Base-by-base conservation (phyloP, 805 yeast genomes). In the Nakazawaea pomicola region DNA sequence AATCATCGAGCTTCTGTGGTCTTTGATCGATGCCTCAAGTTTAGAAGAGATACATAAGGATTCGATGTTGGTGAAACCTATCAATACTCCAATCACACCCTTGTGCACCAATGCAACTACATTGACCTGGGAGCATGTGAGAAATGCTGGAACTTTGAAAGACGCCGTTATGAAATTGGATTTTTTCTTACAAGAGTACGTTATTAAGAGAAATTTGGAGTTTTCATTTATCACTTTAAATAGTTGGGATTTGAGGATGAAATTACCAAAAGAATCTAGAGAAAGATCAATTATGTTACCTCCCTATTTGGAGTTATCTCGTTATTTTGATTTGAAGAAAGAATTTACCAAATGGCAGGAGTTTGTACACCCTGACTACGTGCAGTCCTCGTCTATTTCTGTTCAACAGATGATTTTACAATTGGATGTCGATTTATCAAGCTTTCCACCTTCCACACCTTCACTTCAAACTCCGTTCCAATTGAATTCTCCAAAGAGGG, bases 201-300 rank as follows among this genome's bases (percentile, higher is more conserved):
- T 75, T 24, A 56, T 69, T 10, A 50, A 65, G 24, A 58, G 65
- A 29, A 64, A 65, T 9, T 57, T 60, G 36, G 80, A 78, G 29
- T 81, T 85, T 56, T 67, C 79, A 3, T 76, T 88, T 49, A 80
- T 88, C 36, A 72, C 88, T 1, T 66, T 77, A 46, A 77, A 78
- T 53, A 64, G 74, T 12, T 79, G 83, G 81, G 81, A 81, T 52
- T 64, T 89, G 36, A 71, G 89, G 45, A 90, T 90, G 36, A 83
- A 81, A 53, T 62, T 90, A 27, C 83, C 84, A 10, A 71, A 95
- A 36, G 95, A 88, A 57, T 86, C 95, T 6, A 68, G 87, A 30
- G 95, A 86, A 55, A 78, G 83, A 55, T 72, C 76, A 9, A 79
- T 83, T 43, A 72, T 69, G 4, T 68, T 89, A 42, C 96, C 96